Percentiles rank a stretch among this genome's conserved stretches.
Conservation (phyloP, 1,139 yeast genomes). For the Diutina ranongensis region DNA sequence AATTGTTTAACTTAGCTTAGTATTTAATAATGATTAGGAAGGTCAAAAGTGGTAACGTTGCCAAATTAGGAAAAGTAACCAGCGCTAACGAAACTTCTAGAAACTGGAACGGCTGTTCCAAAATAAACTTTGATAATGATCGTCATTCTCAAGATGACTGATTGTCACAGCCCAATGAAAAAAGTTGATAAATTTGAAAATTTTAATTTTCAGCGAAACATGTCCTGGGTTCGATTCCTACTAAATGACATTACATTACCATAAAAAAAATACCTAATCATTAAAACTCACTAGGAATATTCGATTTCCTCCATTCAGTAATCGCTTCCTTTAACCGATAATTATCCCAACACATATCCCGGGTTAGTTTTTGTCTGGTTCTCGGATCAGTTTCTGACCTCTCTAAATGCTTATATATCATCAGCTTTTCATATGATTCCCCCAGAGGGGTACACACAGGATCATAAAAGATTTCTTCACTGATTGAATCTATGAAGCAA, state of each 20-base stretch:
- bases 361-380: not conserved
- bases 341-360: not conserved
- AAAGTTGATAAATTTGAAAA: too few species aligned
- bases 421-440: not conserved
- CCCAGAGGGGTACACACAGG: constrained; percentile 5
- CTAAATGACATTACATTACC: not conserved
- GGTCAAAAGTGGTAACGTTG: too few species aligned
- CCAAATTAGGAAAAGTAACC: too few species aligned
- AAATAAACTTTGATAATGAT: too few species aligned
- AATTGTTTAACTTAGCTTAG: too few species aligned
- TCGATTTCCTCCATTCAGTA: not conserved
- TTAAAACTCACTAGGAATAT: not conserved
- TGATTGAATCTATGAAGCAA: not conserved
- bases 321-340: not conserved
- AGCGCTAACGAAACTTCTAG: too few species aligned
- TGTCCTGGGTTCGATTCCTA: too few species aligned
- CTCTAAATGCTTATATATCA: not conserved
- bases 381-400: not conserved
- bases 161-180: too few species aligned
- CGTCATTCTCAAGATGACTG: too few species aligned
- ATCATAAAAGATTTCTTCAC: not conserved
- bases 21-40: too few species aligned
- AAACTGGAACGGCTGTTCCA: too few species aligned
- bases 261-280: not conserved
- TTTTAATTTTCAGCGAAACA: too few species aligned